Percentiles rank a stretch among this genome's conserved stretches.
phyloP scores from a whole-genome alignment of 2,329 filamentous ascomycete species.

The Neonectria ditissima region DNA sequence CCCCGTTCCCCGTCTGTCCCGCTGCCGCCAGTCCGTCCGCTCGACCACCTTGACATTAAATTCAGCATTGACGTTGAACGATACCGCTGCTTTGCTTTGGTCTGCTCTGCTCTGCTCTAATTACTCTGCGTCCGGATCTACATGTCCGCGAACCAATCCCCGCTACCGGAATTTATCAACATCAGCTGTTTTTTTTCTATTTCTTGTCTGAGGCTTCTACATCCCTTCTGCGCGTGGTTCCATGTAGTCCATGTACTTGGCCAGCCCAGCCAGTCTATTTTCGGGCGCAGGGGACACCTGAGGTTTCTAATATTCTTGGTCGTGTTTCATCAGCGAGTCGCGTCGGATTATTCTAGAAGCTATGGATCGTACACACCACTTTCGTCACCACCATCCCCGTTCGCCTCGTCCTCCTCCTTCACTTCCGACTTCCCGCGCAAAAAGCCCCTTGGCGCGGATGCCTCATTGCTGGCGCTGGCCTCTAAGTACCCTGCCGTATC shows the following conservation, averaged over 20 bases:
- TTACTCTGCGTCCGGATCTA: constrained; percentile 29
- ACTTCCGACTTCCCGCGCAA: constrained; percentile 6
- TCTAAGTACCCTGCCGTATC: constrained; percentile 13
- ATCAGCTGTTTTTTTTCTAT: constrained; percentile 30
- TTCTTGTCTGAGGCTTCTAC: background rate
- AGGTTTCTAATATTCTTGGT: constrained; percentile 16
- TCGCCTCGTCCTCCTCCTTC: background rate
- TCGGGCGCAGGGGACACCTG: constrained; percentile 1
- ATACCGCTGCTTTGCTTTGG: background rate
- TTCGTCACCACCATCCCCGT: constrained; percentile 15
- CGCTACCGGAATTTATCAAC: constrained; percentile 20
- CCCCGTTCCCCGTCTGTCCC: constrained; percentile 6
- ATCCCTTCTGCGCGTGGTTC: constrained; percentile 3
- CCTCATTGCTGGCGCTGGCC: constrained; percentile 13
- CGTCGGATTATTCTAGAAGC: constrained; percentile 40
- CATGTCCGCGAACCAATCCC: constrained; percentile 37
- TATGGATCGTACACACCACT: constrained; percentile 24
- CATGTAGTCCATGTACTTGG: background rate
- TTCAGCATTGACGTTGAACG: background rate
- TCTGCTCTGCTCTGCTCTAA: no score
- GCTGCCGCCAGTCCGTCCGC: background rate
- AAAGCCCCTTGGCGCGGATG: background rate
- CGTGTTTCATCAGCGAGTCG: constrained; percentile 31
- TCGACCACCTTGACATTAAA: background rate
- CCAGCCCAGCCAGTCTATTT: constrained; percentile 12